Evolutionary conservation across 306 rosid species (phyloP).

Genomic region (Alnus glutinosa): DNA sequence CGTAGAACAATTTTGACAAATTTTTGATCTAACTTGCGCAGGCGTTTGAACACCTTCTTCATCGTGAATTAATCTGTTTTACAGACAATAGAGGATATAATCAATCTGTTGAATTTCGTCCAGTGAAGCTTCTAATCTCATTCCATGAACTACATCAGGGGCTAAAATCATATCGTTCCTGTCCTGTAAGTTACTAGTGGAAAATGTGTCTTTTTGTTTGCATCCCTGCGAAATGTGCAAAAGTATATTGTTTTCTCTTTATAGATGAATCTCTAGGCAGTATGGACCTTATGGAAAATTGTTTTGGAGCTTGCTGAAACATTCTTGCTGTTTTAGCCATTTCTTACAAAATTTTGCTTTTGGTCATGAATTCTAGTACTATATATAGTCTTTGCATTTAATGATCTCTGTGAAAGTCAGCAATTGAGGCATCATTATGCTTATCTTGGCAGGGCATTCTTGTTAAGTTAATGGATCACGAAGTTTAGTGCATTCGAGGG

Average conservation of each 20-base stretch:
- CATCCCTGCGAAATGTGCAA: not conserved
- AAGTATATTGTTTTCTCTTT: not conserved
- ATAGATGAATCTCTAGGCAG: not conserved
- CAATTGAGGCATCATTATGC: constrained; percentile 16
- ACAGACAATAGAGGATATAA: constrained; percentile 69
- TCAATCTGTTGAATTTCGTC: constrained; percentile 67
- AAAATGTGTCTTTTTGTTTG: not conserved
- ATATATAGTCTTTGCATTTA: not conserved
- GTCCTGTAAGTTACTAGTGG: constrained; percentile 70
- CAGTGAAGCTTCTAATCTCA: constrained; percentile 74
- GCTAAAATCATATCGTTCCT: constrained; percentile 54
- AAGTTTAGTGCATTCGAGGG: constrained; percentile 37
- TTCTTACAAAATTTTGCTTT: not conserved
- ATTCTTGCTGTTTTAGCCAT: not conserved
- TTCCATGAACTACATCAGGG: constrained; percentile 65
- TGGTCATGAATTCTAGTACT: not conserved
- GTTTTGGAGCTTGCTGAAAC: constrained; percentile 11
- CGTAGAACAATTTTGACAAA: constrained; percentile 12
- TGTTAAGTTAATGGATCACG: constrained; percentile 56
- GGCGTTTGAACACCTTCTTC: constrained; percentile 93
- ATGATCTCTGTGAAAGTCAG: constrained; percentile 4
- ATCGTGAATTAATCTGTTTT: constrained; percentile 69
- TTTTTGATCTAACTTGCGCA: constrained; percentile 36
- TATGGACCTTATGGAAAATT: constrained; percentile 19
- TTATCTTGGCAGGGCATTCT: constrained; percentile 60